Conservation (phyloP, 257 asterid genomes). For the Haberlea rhodopensis region DNA sequence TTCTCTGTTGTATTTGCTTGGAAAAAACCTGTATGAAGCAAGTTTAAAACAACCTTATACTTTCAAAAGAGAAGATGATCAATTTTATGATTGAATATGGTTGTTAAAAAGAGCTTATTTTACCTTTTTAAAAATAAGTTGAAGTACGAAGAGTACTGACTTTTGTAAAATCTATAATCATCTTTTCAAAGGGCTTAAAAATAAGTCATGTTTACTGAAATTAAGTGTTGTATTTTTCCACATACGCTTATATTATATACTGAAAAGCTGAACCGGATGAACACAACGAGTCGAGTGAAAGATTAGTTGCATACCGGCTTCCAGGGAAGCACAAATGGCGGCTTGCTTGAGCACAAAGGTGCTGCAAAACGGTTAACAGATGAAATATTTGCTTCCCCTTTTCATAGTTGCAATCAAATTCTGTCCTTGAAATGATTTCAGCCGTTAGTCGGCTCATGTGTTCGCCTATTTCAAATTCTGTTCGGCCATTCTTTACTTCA, state of each 20-base stretch:
- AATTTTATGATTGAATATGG: too few species aligned
- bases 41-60: background rate
- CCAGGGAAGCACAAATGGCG: slow-evolving; percentile 83
- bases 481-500: slow-evolving; percentile 37
- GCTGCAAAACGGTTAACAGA: slow-evolving; percentile 52
- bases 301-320: slow-evolving; percentile 52
- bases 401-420: slow-evolving; percentile 66
- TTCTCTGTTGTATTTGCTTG: slow-evolving; percentile 87
- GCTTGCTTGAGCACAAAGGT: slow-evolving; percentile 59
- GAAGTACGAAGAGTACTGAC: too few species aligned
- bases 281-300: too few species aligned
- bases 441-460: slow-evolving; percentile 79
- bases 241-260: too few species aligned
- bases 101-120: too few species aligned
- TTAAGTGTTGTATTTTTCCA: too few species aligned
- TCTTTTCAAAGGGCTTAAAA: too few species aligned
- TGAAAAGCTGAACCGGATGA: too few species aligned
- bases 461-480: slow-evolving; percentile 75
- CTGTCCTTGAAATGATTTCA: slow-evolving; percentile 81
- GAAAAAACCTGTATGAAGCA: slow-evolving; percentile 51
- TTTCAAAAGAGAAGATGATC: too few species aligned
- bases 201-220: too few species aligned
- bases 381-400: slow-evolving; percentile 79
- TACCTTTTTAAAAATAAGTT: too few species aligned
- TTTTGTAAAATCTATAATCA: too few species aligned